A percentile compares a stretch with the other conserved stretches of the same genome.
Evolutionary conservation across 1,139 yeast species (phyloP).

Genomic region (Blastobotrys indianensis): DNA sequence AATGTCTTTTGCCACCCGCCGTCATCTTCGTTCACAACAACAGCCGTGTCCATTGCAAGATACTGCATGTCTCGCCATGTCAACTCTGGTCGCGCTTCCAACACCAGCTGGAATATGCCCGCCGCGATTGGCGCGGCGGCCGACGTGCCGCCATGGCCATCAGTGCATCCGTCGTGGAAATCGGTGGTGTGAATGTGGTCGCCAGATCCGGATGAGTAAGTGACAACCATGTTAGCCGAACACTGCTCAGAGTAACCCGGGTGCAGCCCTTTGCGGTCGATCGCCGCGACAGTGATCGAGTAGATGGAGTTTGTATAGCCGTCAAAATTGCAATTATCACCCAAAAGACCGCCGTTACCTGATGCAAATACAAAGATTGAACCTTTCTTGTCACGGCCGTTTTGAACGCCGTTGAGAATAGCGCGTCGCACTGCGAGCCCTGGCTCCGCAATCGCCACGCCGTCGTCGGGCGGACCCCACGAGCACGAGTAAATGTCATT

Average conservation of each 20-base stretch:
- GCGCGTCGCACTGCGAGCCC: conserved; percentile 74
- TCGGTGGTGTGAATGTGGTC: conserved; percentile 92
- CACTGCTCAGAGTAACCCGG: conserved; percentile 91
- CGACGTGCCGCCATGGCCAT: conserved; percentile 89
- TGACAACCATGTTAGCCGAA: conserved; percentile 92
- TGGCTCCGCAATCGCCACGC: conserved; percentile 80
- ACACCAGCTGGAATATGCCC: conserved; percentile 77
- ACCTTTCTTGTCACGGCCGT: conserved; percentile 80
- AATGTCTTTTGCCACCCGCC: conserved; percentile 60
- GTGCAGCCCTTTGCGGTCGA: conserved; percentile 78
- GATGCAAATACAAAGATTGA: conserved; percentile 91
- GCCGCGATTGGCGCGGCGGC: conserved; percentile 99
- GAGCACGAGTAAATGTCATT: conserved; percentile 95
- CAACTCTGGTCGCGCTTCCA: conserved; percentile 75
- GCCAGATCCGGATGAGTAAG: conserved; percentile 87
- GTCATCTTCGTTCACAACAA: conserved; percentile 59
- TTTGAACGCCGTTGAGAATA: conserved; percentile 72
- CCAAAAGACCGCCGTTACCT: conserved; percentile 83
- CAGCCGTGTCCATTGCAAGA: conserved; percentile 65
- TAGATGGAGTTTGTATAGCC: conserved; percentile 96
- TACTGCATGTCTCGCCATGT: conserved; percentile 98
- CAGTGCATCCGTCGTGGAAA: conserved; percentile 60
- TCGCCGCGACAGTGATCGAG: conserved; percentile 92
- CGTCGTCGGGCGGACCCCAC: conserved; percentile 99
- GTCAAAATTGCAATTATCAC: conserved; percentile 93